Base-by-base conservation (phyloP, 768 basidiomycete species). In the Collybiopsis luxurians region DNA sequence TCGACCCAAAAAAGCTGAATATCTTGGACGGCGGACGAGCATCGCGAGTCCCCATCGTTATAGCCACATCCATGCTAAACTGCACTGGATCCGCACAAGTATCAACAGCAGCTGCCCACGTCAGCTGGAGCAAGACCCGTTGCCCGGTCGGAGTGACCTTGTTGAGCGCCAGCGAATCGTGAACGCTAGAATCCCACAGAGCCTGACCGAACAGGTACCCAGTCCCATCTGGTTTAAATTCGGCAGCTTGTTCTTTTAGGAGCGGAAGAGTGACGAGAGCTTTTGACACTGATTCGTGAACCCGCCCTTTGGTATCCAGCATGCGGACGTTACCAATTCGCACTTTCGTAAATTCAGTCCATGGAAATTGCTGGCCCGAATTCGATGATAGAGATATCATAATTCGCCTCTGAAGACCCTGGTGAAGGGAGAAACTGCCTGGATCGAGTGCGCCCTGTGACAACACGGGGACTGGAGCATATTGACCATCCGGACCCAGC, bases 121-220 rank as follows among this genome's bases (percentile, higher is more conserved):
- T 78, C 4, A 97, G 67, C 65, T 91, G 88, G 26, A 98, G 67
- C 30, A 97, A 74, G 10, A 97, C 77, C 36, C 91, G 86, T 61
- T 95, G 92, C 45, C 85, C 84, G 3, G 83, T 66, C 2, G 83
- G 78, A 2, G 95, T 96, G 38, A 94, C 87, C 26, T 87, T 83
- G 69, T 99, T 96, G 59, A 99, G 79, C 43, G 95, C 74, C 15
- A 84, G 69, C 12, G 92, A 94, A 62, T 92, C 86, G 68, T 98
- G 97, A 12, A 92, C 74, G 56, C 94, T 93, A 1, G 92, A 93
- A 72, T 99, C 97, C 95, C 96, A 98, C 5, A 90, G 76, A 1
- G 88, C 88, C 54, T 85, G 82, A 9, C 85, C 86, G 21, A 79
- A 73, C 44, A 98, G 69, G 6, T 70, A 68, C 11, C 91, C 87